Conservation (phyloP, 2,329 filamentous ascomycete genomes). For the Xylariaceae sp. region DNA sequence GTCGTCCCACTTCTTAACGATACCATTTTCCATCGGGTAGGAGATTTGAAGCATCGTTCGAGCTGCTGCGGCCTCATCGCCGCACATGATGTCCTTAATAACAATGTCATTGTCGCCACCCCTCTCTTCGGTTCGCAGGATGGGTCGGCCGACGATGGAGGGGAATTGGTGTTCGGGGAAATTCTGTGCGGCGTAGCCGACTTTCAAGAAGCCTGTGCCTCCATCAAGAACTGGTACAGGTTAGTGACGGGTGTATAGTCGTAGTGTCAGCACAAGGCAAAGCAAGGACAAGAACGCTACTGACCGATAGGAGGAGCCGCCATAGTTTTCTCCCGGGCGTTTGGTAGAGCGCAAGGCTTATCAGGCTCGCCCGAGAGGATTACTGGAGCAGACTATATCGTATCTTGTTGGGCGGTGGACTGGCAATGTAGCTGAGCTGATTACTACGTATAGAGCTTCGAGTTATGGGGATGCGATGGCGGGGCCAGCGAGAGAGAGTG, state of each 20-base stretch:
- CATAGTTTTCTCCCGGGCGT: constrained; percentile 47
- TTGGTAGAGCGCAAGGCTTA: constrained; percentile 12
- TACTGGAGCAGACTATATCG: neutral
- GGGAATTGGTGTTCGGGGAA: constrained; percentile 99
- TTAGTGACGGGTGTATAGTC: constrained; percentile 30
- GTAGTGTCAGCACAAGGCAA: constrained; percentile 7
- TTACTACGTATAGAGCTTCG: neutral
- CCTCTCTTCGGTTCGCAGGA: constrained; percentile 92
- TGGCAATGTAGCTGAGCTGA: too few species aligned
- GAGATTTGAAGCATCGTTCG: constrained; percentile 98
- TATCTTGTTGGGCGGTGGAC: neutral
- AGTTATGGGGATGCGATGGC: neutral
- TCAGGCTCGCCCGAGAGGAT: constrained; percentile 22
- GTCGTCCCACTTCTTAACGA: constrained; percentile 99
- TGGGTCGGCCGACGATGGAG: constrained; percentile 96
- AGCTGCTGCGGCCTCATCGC: constrained; percentile 94
- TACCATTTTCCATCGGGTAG: constrained; percentile 99
- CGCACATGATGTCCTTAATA: constrained; percentile 99
- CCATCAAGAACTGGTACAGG: constrained; percentile 85
- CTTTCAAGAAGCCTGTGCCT: constrained; percentile 99
- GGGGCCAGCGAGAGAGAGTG: neutral
- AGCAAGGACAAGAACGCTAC: constrained; percentile 37
- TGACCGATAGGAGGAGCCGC: constrained; percentile 61
- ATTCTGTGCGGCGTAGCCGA: constrained; percentile 98
- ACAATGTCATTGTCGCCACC: constrained; percentile 68